Evolutionary conservation across 75 land plant genomes (phyloP), one percentile per base, ranked within the genome.

Genomic region (Isoetes taiwanensis): DNA sequence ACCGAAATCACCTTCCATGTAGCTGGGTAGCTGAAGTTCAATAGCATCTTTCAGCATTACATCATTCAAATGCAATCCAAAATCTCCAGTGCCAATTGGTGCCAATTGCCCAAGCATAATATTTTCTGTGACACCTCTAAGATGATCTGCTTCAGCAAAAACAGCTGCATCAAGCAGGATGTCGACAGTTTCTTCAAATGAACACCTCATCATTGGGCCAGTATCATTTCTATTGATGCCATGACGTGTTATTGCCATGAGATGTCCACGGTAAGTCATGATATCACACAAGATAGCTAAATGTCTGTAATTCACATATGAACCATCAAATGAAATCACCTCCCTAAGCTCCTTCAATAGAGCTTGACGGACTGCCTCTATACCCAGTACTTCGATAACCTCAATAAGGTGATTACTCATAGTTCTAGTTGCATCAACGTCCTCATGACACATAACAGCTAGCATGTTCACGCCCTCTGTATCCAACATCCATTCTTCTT

Each of bases 101-200:
- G 99, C 99, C 56, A 94, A 72, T 67, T 84, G 90, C 0, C 96
- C 99, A 16, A 94, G 71, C 86, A 94, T 88, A 4, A 94, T 94
- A 57, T 94, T 94, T 55, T 94, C 99, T 11, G 96, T 86, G 9
- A 94, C 99, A 41, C 99, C 99, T 56, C 79, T 68, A 40, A 94
- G 80, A 61, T 78, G 59, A 62, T 94, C 99, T 6, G 76, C 55
- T 73, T 94, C 96, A 42, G 99, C 86, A 74, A 61, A 94, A 0
- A 81, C 83, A 27, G 99, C 99, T 63, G 99, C 99, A 71, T 94
- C 99, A 23, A 94, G 74, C 23, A 94, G 82, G 69, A 91, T 91
- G 35, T 91, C 97, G 40, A 91, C 97, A 20, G 94, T 91, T 62
- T 91, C 97, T 70, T 91, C 97, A 63, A 94, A 94, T 20, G 99